Evolutionary conservation across 106 monocot genomes (phyloP), one percentile per base, ranked within the genome.

Genomic region (Xerophyta viscosa): DNA sequence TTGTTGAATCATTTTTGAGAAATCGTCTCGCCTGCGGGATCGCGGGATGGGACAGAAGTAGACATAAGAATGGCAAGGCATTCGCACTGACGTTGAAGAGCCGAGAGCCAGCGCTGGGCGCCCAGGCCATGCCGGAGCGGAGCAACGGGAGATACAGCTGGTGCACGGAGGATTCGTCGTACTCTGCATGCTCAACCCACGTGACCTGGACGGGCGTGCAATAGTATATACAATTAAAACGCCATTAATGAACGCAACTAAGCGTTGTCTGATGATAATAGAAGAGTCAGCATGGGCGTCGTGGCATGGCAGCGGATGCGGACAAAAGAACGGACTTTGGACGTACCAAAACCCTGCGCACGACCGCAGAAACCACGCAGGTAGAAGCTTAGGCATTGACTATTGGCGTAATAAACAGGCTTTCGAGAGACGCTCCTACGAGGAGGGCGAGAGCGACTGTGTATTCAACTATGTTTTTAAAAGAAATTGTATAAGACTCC

Each of bases 101-200:
- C 63, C 13, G 88, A 63, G 11, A 83, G 56, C 88, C 88, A 88
- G 15, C 88, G 75, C 11, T 57, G 76, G 1, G 88, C 83, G 28
- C 88, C 88, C 22, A 88, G 61, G 60, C 82, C 54, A 75, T 45
- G 9, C 88, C 88, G 22, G 88, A 88, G 26, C 66, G 76, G 21
- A 88, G 56, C 36, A 88, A 71, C 23, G 75, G 68, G 10, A 78
- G 82, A 76, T 76, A 88, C 20, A 83, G 66, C 27, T 58, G 75
- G 63, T 83, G 83, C 41, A 79, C 75, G 17, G 43, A 59, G 0
- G 61, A 17, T 50, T 83, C 88, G 37, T 83, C 82, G 63, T 83
- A 88, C 69, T 88, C 88, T 1, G 83, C 59, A 48, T 88, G 88
- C 27, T 83, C 88, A 53, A 88, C 83, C 88, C 88, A 88, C 12